A percentile compares a stretch with the other conserved stretches of the same genome.
Conservation (phyloP, 1,139 yeast genomes). For the Magnusiomyces fungicola region DNA sequence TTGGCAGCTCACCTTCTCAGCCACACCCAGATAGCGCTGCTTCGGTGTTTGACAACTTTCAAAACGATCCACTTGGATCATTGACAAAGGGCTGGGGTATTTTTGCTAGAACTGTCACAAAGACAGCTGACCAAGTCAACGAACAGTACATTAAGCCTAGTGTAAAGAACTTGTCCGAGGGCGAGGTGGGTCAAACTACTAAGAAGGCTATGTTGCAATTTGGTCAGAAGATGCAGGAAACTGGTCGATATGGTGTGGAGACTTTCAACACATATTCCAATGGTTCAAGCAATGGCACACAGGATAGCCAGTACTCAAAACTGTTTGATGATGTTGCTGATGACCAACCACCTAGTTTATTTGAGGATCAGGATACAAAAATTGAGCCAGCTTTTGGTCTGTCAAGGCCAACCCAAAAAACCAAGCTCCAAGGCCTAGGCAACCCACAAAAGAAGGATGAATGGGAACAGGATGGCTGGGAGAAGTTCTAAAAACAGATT, state of each 20-base stretch:
- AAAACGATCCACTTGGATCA: slow-evolving; percentile 82
- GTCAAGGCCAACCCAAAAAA: slow-evolving; percentile 50
- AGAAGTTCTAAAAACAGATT: neutral
- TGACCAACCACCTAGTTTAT: slow-evolving; percentile 21
- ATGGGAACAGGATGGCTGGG: slow-evolving; percentile 12
- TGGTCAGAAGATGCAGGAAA: slow-evolving; percentile 88
- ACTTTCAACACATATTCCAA: slow-evolving; percentile 57
- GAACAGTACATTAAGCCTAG: slow-evolving; percentile 87
- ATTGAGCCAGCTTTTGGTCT: slow-evolving; percentile 67
- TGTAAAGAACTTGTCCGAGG: slow-evolving; percentile 69
- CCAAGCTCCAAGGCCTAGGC: slow-evolving; percentile 49
- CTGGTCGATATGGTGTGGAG: slow-evolving; percentile 56
- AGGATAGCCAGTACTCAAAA: slow-evolving; percentile 42
- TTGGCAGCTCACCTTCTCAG: slow-evolving; percentile 57
- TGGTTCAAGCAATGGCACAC: slow-evolving; percentile 26
- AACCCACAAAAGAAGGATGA: slow-evolving; percentile 26
- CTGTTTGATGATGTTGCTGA: slow-evolving; percentile 48
- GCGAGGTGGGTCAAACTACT: slow-evolving; percentile 75
- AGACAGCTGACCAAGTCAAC: slow-evolving; percentile 78
- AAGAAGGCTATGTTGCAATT: slow-evolving; percentile 90
- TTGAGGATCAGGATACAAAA: slow-evolving; percentile 27
- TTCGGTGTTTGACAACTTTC: slow-evolving; percentile 61
- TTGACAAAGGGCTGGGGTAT: slow-evolving; percentile 90
- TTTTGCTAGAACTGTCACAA: slow-evolving; percentile 73
- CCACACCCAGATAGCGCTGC: slow-evolving; percentile 24